These are phyloP conservation scores for Hortiboletus campestris DNA, from an alignment of 768 basidiomycete genomes.

Conservation along the genomic window DNA sequence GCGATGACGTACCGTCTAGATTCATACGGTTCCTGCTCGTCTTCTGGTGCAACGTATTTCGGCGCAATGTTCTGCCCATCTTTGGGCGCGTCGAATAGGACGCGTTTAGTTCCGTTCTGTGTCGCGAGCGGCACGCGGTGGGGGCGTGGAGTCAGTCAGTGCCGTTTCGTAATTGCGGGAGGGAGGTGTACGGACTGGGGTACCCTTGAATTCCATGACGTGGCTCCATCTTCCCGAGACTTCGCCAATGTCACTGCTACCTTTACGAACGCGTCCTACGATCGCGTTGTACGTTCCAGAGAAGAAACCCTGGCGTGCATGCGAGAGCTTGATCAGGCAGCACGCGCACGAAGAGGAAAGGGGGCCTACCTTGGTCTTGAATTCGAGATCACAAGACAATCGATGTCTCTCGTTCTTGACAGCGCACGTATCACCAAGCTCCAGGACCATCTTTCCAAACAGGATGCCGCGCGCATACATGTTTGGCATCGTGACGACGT, in stretches of 20 bases:
- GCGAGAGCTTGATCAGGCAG: not conserved
- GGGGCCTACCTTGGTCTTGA: conserved; percentile 86
- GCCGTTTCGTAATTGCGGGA: not conserved
- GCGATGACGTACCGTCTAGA: conserved; percentile 63
- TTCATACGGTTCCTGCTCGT: conserved; percentile 87
- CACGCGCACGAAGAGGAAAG: not conserved
- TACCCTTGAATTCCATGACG: conserved; percentile 78
- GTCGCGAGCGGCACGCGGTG: not conserved
- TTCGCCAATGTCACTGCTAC: conserved; percentile 72
- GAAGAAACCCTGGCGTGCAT: conserved; percentile 76
- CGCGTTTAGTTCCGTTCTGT: conserved; percentile 65
- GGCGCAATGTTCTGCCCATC: conserved; percentile 73
- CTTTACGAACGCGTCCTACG: conserved; percentile 70
- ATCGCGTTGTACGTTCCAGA: conserved; percentile 95
- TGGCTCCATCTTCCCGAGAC: conserved; percentile 90
- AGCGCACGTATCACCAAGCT: conserved; percentile 86
- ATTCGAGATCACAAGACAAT: conserved; percentile 81
- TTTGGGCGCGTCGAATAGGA: conserved; percentile 80
- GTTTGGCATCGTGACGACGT: conserved; percentile 94
- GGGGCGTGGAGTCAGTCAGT: not conserved
- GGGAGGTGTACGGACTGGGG: conserved; percentile 49
- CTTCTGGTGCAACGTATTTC: conserved; percentile 83
- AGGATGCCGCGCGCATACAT: conserved; percentile 91
- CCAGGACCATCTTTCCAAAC: conserved; percentile 93
- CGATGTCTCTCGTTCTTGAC: conserved; percentile 81